These are phyloP conservation scores for Backusella australiensis DNA, from an alignment of 192 early-diverging fungal species.

Conservation along the genomic window DNA sequence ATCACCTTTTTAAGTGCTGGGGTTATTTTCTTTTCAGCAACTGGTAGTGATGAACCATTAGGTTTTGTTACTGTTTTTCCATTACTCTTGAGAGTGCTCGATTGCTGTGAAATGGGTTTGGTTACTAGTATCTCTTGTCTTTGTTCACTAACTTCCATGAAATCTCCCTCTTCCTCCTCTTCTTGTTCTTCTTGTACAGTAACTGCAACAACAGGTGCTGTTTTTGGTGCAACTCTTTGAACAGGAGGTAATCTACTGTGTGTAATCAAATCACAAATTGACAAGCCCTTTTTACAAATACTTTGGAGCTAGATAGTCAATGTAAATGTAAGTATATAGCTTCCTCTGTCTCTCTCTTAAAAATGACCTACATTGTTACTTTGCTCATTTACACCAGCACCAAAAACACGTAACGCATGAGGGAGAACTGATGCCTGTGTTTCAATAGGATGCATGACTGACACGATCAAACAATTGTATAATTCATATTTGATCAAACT, in stretches of 20 bases:
- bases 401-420: slow-evolving; percentile 38
- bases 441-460: slow-evolving; percentile 35
- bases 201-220: not conserved
- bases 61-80: not conserved
- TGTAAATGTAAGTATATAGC: not conserved
- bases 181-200: not conserved
- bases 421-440: slow-evolving; percentile 40
- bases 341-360: not conserved
- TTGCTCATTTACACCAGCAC: slow-evolving; percentile 36
- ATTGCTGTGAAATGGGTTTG: not conserved
- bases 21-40: not conserved
- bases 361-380: slow-evolving; percentile 27
- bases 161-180: not conserved
- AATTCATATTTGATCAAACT: slow-evolving; percentile 17
- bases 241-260: slow-evolving; percentile 55
- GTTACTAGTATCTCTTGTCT: not conserved
- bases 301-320: slow-evolving; percentile 23
- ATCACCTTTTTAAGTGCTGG: not conserved
- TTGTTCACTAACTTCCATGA: not conserved
- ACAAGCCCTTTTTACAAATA: slow-evolving; percentile 40
- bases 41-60: not conserved
- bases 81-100: not conserved
- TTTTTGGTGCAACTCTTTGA: not conserved
- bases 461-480: slow-evolving; percentile 42
- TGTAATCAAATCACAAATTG: slow-evolving; percentile 53